Percentiles rank a stretch among this genome's conserved stretches.
Evolutionary conservation across 495 filamentous ascomycete genomes (phyloP).

Genomic region (Aspergillus wentii): DNA sequence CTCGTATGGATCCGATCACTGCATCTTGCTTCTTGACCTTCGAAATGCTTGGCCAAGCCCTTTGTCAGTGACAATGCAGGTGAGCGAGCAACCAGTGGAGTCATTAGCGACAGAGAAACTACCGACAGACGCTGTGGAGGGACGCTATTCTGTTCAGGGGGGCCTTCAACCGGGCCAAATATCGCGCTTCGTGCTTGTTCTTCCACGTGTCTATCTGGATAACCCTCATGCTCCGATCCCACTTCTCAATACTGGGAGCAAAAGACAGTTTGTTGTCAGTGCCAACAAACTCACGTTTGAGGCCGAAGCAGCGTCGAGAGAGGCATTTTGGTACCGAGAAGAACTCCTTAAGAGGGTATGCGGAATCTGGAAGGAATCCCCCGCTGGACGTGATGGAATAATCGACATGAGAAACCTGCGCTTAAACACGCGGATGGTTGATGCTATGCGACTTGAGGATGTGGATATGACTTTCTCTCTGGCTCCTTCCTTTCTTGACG

Average conservation of each 20-base stretch:
- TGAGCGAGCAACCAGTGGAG: constrained; percentile 35
- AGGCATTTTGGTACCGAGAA: constrained; percentile 91
- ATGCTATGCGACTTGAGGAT: constrained; percentile 77
- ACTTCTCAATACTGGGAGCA: constrained; percentile 63
- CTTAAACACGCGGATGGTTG: constrained; percentile 73
- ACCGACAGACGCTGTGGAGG: constrained; percentile 5
- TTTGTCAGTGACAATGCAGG: constrained; percentile 51
- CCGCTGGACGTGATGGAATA: constrained; percentile 54
- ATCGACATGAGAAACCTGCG: constrained; percentile 73
- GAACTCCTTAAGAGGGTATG: constrained; percentile 67
- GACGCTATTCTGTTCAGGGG: constrained; percentile 46
- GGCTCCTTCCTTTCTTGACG: constrained; percentile 18
- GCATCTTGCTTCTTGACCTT: constrained; percentile 76
- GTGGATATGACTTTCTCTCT: constrained; percentile 63
- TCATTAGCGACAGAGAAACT: not conserved
- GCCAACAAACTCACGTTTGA: constrained; percentile 72
- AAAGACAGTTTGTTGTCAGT: constrained; percentile 86
- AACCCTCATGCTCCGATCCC: constrained; percentile 77
- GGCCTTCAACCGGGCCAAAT: constrained; percentile 74
- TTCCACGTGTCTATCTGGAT: constrained; percentile 70
- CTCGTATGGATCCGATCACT: constrained; percentile 56
- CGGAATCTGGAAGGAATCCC: constrained; percentile 65
- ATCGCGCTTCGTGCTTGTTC: constrained; percentile 67
- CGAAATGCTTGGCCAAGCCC: constrained; percentile 83
- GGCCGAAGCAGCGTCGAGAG: constrained; percentile 68